Evolutionary conservation across 495 filamentous ascomycete species (phyloP), one percentile per base, ranked within the genome.

Genomic region (Aspergillus homomorphus): DNA sequence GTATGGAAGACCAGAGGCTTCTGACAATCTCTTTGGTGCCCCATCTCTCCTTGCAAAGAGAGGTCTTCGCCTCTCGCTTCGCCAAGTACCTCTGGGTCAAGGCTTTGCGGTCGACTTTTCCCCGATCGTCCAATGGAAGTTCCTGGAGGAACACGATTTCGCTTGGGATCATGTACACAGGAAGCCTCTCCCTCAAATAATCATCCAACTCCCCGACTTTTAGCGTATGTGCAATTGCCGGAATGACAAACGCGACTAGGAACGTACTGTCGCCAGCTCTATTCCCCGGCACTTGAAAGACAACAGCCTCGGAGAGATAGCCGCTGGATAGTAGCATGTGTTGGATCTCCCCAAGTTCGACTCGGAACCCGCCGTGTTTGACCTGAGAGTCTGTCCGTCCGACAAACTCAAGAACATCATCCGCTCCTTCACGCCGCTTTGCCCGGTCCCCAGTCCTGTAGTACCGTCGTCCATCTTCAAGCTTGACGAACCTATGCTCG

Each of bases 381-480:
- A 55, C 33, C 28, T 60, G 58, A 3, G 33, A n/a, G 45, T 60
- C 58, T n/a, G 52, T 24, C 1, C 58, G 45, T 24, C 58, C 58
- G 12, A 45, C 14, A 21, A 55, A 55, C 16, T 54, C 58, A 1
- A 60, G 44, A 2, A 19, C 21, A 15, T 45, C 22, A 7, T 28
- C 19, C 1, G n/a, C 46, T 0, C 44, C 23, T 2, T 43, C 3
- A 2, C 45, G 21, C 58, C 51, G 50, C 8, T 19, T 8, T 10
- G 26, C 58, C 1, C 45, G 23, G 30, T 60, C 58, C 0, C 52
- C 52, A 3, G 51, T 51, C 2, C 45, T 23, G 18, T 60, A 60
- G 20, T 54, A 28, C 5, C 45, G 52, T 8, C 43, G 4, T 7
- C 23, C 20, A 14, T 23, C 24, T n/a, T 45, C 6, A 6, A 54